Evolutionary conservation across 148 eudicot species (phyloP).

Genomic region (Persicaria maculosa): DNA sequence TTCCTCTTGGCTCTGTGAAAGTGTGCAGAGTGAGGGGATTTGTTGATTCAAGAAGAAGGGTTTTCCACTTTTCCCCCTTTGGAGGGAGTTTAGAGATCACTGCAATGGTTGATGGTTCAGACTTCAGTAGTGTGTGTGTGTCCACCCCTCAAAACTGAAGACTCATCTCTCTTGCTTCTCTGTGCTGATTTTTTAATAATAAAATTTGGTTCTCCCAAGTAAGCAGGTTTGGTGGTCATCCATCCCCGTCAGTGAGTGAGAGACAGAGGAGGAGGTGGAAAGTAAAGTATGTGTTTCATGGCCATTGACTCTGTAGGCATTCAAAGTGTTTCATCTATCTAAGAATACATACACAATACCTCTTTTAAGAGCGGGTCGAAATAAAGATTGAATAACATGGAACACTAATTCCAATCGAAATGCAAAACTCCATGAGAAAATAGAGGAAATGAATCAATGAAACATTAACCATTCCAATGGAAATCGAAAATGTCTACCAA

Average conservation of each 20-base stretch:
- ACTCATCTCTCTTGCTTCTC: background rate
- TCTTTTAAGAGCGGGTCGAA: too few species aligned
- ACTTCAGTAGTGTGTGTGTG: background rate
- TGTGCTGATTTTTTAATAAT: background rate
- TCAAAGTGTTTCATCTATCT: too few species aligned
- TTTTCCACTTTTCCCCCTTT: background rate
- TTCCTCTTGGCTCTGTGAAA: background rate
- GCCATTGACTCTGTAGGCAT: too few species aligned
- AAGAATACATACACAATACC: too few species aligned
- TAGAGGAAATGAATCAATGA: too few species aligned
- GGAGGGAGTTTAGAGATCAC: background rate
- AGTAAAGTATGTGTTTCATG: too few species aligned
- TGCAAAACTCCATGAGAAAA: too few species aligned
- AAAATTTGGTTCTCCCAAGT: slow-evolving; percentile 5
- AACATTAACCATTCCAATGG: too few species aligned
- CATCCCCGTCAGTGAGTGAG: slow-evolving; percentile 6
- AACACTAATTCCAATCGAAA: too few species aligned
- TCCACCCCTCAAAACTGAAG: background rate
- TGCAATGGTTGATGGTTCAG: background rate
- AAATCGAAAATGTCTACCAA: too few species aligned
- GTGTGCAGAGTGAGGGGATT: background rate
- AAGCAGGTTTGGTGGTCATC: slow-evolving; percentile 11
- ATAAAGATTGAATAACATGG: too few species aligned
- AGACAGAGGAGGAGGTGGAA: background rate
- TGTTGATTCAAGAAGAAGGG: background rate